These are phyloP conservation scores for Arachnomyces sp. DNA, from an alignment of 2,329 filamentous ascomycete species.

Conservation along the genomic window DNA sequence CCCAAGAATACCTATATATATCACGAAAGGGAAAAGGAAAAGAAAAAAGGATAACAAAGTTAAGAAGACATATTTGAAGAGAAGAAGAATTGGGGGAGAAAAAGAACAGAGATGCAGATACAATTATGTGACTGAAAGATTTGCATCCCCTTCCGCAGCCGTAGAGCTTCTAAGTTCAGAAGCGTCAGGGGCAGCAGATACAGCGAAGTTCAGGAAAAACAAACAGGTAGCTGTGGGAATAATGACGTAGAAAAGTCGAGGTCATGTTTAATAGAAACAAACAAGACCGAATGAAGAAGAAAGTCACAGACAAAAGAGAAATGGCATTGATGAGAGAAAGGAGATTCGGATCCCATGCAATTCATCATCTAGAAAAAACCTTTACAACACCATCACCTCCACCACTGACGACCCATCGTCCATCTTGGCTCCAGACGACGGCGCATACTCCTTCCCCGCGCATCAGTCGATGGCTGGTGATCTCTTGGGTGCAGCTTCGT, in stretches of 20 bases:
- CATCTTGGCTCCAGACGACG: slow-evolving; percentile 93
- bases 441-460: slow-evolving; percentile 89
- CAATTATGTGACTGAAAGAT: neutral
- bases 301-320: slow-evolving; percentile 16
- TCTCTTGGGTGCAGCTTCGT: slow-evolving; percentile 87
- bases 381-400: slow-evolving; percentile 95
- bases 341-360: slow-evolving; percentile 18
- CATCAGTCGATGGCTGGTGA: slow-evolving; percentile 89
- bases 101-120: neutral
- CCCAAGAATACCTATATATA: slow-evolving; percentile 8
- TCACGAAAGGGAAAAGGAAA: slow-evolving; percentile 16
- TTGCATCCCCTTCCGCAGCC: neutral
- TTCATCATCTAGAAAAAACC: slow-evolving; percentile 54
- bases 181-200: too few relatives aligned
- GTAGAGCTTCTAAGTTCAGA: too few relatives aligned
- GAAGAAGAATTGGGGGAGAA: slow-evolving; percentile 2
- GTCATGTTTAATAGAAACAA: neutral
- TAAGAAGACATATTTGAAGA: slow-evolving; percentile 12
- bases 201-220: too few relatives aligned
- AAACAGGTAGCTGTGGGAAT: too few relatives aligned
- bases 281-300: slow-evolving; percentile 3
- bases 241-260: too few relatives aligned
- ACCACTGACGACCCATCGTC: slow-evolving; percentile 85
- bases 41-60: slow-evolving; percentile 17
- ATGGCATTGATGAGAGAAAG: slow-evolving; percentile 11